Evolutionary conservation across 768 basidiomycete species (phyloP), one percentile per base, ranked within the genome.

Genomic region (Rhodosporidiobolus sp.): DNA sequence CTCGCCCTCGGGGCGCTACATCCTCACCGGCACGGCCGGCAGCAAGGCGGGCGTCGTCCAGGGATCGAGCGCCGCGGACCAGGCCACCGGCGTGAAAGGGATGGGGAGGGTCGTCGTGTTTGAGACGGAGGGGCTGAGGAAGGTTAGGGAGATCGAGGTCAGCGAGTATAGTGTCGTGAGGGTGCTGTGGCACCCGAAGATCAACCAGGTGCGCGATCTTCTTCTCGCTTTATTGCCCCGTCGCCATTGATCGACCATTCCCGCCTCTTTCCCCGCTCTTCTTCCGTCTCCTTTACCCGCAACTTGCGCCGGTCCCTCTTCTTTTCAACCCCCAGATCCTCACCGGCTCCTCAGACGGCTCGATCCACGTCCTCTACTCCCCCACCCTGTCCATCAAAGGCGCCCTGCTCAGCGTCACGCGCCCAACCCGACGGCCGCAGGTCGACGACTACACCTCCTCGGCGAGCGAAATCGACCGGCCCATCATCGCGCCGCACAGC

Each of bases 121-220:
- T n/a, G 53, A 57, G 45, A 59, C 66, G 32, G 65, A 73, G 34
- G 63, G 56, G 54, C 77, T 92, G 55, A 86, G 65, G 53, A 46
- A 52, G 49, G 49, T 75, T 26, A 55, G 61, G 45, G 66, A 69
- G 34, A 64, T 72, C 9, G 57, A 69, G 26, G 52, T 69, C 28
- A 38, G 46, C 16, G 61, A 69, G 34, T 69, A 57, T 19, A 57
- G 50, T 7, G 93, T 96, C 17, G 91, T 99, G 67, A 90, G 89
- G 79, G 91, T 97, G 4, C 82, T 86, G 35, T 99, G 96, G 96
- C 96, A 97, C 83, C 87, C 91, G 11, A 92, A 91, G 82, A 98
- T 99, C 84, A 99, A 99, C 83, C 92, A 96, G 86, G 92, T 90
- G 73, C 77, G 88, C 79, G n/a, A n/a, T n/a, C n/a, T n/a, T n/a